phyloP scores from a whole-genome alignment of 805 yeast genomes.

The Zygosaccharomyces bailii region DNA sequence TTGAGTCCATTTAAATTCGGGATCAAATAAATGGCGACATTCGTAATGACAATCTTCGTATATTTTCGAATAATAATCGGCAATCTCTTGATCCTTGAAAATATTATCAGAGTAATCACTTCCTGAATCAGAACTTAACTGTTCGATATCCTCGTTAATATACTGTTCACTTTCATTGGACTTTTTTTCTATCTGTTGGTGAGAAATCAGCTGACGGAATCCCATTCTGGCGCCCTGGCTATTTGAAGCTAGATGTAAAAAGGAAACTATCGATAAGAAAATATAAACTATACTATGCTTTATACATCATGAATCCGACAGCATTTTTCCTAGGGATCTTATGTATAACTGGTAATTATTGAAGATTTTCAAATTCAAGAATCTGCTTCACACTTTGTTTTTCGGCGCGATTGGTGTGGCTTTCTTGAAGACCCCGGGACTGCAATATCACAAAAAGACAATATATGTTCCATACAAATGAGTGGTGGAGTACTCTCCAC shows the following conservation, averaged over 20 bases:
- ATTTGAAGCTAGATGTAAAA: not conserved
- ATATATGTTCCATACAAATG: no score
- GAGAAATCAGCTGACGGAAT: not conserved
- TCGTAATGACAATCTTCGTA: conserved; percentile 53
- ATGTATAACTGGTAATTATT: not conserved
- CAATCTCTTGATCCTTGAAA: conserved; percentile 42
- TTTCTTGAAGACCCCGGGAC: conserved; percentile 2
- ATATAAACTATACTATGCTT: not conserved
- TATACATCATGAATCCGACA: not conserved
- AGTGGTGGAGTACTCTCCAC: no score
- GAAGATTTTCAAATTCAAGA: not conserved
- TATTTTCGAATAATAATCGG: conserved; percentile 42
- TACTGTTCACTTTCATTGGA: not conserved
- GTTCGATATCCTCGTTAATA: conserved; percentile 6
- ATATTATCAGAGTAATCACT: no score
- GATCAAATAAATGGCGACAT: conserved; percentile 52
- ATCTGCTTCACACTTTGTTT: not conserved
- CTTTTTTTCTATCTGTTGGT: not conserved
- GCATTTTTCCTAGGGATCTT: not conserved
- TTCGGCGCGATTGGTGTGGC: not conserved
- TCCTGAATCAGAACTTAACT: conserved; percentile 9
- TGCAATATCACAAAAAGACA: no score
- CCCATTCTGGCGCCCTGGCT: not conserved
- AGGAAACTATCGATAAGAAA: no score
- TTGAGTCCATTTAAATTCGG: conserved; percentile 50